A percentile compares a stretch with the other conserved stretches of the same genome.
phyloP scores from a whole-genome alignment of 2,329 filamentous ascomycete genomes.

The Colletotrichum lupini region DNA sequence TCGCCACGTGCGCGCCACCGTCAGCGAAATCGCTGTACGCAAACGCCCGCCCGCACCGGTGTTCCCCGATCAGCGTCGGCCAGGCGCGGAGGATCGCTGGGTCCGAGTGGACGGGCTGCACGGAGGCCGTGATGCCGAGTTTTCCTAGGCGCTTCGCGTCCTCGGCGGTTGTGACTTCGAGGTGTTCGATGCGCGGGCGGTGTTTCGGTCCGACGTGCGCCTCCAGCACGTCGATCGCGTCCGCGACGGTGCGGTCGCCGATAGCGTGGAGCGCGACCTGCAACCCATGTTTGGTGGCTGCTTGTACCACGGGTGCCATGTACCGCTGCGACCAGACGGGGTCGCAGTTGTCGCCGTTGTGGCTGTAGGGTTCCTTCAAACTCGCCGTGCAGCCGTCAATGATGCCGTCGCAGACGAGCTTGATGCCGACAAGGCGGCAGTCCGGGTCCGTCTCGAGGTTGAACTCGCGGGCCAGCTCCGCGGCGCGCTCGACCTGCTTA shows the following conservation, averaged over 20 bases:
- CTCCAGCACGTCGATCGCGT: constrained; percentile 68
- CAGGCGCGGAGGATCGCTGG: constrained; percentile 72
- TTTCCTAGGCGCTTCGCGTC: constrained; percentile 68
- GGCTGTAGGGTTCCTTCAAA: constrained; percentile 61
- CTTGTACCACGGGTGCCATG: constrained; percentile 63
- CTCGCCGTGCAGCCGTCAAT: constrained; percentile 68
- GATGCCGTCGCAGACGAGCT: constrained; percentile 68
- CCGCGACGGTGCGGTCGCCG: constrained; percentile 67
- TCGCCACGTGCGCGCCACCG: constrained; percentile 63
- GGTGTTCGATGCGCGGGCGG: constrained; percentile 73
- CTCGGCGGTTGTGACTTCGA: constrained; percentile 66
- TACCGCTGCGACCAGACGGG: constrained; percentile 66
- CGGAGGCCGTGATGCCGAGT: constrained; percentile 69
- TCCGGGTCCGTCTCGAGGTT: constrained; percentile 49
- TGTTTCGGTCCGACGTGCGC: constrained; percentile 53
- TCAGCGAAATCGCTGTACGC: constrained; percentile 71
- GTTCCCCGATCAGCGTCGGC: constrained; percentile 65
- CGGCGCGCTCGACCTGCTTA: constrained; percentile 61
- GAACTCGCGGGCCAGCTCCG: constrained; percentile 57
- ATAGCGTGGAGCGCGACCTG: constrained; percentile 75
- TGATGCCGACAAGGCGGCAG: constrained; percentile 59
- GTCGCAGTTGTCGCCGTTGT: constrained; percentile 57
- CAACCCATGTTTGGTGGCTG: constrained; percentile 51
- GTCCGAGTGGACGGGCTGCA: constrained; percentile 69
- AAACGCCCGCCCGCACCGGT: constrained; percentile 68